Base-by-base conservation (phyloP, 2,329 filamentous ascomycete genomes). In the Taxawa tesnikishii region DNA sequence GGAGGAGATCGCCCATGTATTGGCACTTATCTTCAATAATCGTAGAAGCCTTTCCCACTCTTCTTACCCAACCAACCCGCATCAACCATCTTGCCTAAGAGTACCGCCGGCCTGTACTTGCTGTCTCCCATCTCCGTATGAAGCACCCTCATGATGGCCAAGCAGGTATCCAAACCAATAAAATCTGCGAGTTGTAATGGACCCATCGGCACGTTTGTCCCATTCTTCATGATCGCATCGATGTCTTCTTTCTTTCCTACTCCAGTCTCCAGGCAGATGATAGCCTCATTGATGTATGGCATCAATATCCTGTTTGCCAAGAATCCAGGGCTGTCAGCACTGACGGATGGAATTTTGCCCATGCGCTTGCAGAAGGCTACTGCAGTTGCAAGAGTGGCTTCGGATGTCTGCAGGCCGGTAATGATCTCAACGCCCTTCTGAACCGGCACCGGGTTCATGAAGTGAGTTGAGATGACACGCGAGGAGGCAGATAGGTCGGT, bases 381-480 rank as follows among this genome's bases (percentile, higher is more conserved):
- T 3, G 90, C 84, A 0, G 79, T 83, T 12, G 83, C 77, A 27
- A 94, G 62, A 1, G 90, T 96, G 39, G 73, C 70, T 44, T 75
- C 63, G 37, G 83, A 90, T 3, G 90, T 98, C 58, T 98, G 90
- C 17, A 98, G 67, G 17, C 85, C 90, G 31, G 82, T 79, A 54
- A 98, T 96, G 49, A 98, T 94, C 62, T 98, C 90, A 4, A 98
- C 90, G 32, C 90, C 90, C 59, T 94, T 94, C 54, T 96, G 90
- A 18, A 98, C 64, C 2, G 90, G 90, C 0, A 98, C 90, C 0
- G 90, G 90, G 66, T 98, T 98, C 90, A 98, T 98, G 61, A 98
- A 98, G 59, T 98, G 90, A 11, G 90, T 96, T 31, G 83, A 84
- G 34, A 98, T 75, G 7, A 98, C 90, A 29, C 90, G 79, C 5